Evolutionary conservation across 768 basidiomycete species (phyloP).

Genomic region (Mrakia hoshinonis): DNA sequence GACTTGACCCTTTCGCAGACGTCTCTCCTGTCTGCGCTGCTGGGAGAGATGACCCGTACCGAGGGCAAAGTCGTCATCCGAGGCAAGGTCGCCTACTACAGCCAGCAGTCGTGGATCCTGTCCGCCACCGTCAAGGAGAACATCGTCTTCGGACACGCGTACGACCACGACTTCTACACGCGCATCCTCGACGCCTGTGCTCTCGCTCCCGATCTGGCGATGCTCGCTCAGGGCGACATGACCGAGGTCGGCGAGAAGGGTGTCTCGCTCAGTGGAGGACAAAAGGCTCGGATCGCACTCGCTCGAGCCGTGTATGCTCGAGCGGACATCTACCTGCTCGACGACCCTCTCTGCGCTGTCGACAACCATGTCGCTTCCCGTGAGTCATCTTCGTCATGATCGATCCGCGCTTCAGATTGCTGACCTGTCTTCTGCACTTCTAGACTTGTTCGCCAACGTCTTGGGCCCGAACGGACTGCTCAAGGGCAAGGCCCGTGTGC

Average conservation of each 20-base stretch:
- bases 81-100: constrained; percentile 71
- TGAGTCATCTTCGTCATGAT: neutral
- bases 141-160: constrained; percentile 82
- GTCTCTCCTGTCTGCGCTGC: constrained; percentile 65
- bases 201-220: constrained; percentile 64
- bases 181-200: constrained; percentile 79
- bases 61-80: constrained; percentile 64
- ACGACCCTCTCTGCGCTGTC: constrained; percentile 73
- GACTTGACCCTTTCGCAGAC: constrained; percentile 42
- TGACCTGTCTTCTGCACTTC: neutral
- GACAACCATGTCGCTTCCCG: constrained; percentile 39
- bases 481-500: constrained; percentile 68
- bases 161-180: constrained; percentile 67
- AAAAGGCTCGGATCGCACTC: constrained; percentile 40
- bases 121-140: constrained; percentile 81
- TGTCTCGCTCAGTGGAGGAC: constrained; percentile 36
- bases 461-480: constrained; percentile 78
- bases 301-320: constrained; percentile 86
- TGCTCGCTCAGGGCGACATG: constrained; percentile 67
- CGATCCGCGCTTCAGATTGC: neutral
- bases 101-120: constrained; percentile 83
- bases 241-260: constrained; percentile 44
- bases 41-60: constrained; percentile 72
- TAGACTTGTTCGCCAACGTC: constrained; percentile 55
- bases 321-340: constrained; percentile 82